A percentile compares a stretch with the other conserved stretches of the same genome.
Conservation (phyloP, 371 early-diverging fungal species). For the Mortierella sp. region DNA sequence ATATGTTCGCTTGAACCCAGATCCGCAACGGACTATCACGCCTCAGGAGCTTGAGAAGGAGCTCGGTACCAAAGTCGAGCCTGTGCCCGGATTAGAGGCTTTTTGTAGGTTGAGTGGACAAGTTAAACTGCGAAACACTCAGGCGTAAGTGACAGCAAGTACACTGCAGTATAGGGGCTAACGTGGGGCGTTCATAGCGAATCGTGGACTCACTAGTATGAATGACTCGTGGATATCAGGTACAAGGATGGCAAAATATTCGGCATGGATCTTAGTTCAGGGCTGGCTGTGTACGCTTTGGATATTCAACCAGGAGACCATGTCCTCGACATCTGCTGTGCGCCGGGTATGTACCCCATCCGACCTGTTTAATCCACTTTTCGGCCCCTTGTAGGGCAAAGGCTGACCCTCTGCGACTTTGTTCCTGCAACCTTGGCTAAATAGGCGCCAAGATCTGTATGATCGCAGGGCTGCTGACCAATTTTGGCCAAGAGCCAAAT, state of each 20-base stretch:
- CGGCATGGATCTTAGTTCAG: constrained; percentile 91
- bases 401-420: no score
- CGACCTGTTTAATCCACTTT: no score
- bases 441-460: constrained; percentile 86
- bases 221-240: constrained; percentile 1
- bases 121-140: constrained; percentile 33
- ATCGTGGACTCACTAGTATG: no score
- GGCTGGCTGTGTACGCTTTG: constrained; percentile 74
- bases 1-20: constrained; percentile 75
- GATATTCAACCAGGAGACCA: constrained; percentile 72
- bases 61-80: constrained; percentile 52
- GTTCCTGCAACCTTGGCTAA: no score
- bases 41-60: constrained; percentile 58
- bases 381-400: no score
- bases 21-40: constrained; percentile 53
- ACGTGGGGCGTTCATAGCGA: no score
- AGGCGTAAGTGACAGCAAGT: constrained; percentile 29
- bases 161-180: neutral
- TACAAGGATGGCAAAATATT: constrained; percentile 62
- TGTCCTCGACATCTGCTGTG: constrained; percentile 83
- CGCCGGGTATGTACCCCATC: constrained; percentile 65
- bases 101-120: constrained; percentile 36
- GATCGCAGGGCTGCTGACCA: constrained; percentile 75
- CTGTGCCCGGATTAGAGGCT: constrained; percentile 43
- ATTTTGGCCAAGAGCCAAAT: constrained; percentile 48